phyloP scores from a whole-genome alignment of 2,329 filamentous ascomycete species.

The Claviceps digitariae region DNA sequence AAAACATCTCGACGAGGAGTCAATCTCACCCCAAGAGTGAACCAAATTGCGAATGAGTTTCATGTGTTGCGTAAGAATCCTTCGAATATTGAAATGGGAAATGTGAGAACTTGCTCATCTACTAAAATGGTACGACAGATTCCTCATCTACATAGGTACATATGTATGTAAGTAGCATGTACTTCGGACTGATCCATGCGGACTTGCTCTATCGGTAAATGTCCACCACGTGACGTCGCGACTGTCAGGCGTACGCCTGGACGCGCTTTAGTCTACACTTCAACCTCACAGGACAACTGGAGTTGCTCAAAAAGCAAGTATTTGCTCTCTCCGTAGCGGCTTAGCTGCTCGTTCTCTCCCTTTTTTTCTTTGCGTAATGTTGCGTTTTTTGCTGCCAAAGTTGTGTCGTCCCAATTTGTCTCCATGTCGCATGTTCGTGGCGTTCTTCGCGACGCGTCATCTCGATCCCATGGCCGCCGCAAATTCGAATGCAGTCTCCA shows the following conservation, averaged over 20 bases:
- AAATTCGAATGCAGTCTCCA: conserved; percentile 13
- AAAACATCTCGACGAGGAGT: background rate
- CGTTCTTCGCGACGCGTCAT: conserved; percentile 6
- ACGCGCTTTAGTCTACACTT: background rate
- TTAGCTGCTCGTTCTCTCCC: background rate
- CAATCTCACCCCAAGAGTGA: background rate
- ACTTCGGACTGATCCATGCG: background rate
- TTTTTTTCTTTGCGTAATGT: no score
- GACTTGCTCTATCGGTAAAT: background rate
- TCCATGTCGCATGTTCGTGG: background rate
- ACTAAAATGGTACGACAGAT: background rate
- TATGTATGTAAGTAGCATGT: no score
- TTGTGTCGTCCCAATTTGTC: background rate
- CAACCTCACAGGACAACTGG: background rate
- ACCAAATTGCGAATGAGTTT: background rate
- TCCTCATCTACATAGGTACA: no score
- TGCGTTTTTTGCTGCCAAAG: background rate
- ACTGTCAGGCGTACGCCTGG: background rate
- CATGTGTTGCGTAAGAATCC: background rate
- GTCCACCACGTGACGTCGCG: conserved; percentile 9
- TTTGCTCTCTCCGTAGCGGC: background rate
- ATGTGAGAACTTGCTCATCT: background rate
- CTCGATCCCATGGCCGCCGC: conserved; percentile 15
- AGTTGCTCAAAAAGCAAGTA: background rate
- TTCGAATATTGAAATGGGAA: background rate